Evolutionary conservation across 2,329 filamentous ascomycete species (phyloP).

Genomic region (Fusarium luffae): DNA sequence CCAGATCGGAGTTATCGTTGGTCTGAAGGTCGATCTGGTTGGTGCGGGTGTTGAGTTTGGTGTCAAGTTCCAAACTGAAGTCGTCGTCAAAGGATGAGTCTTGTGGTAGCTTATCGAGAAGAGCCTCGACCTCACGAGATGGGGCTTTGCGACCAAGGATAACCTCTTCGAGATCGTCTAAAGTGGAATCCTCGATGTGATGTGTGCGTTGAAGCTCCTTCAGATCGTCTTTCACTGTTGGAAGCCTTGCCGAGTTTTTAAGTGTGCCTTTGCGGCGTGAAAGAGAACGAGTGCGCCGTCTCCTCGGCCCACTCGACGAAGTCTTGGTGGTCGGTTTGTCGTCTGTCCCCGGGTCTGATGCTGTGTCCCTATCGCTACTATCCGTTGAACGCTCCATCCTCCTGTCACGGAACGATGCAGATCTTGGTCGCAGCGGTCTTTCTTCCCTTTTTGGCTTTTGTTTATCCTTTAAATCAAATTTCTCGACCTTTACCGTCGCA

Average conservation of each 20-base stretch:
- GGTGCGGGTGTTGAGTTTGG: slow-evolving; percentile 42
- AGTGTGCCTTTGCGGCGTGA: slow-evolving; percentile 59
- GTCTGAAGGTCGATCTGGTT: slow-evolving; percentile 38
- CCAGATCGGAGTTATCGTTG: slow-evolving; percentile 53
- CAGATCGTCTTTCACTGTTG: slow-evolving; percentile 67
- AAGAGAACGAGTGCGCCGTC: slow-evolving; percentile 52
- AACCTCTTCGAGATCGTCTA: slow-evolving; percentile 68
- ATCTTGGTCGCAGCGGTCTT: slow-evolving; percentile 22
- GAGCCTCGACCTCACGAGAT: slow-evolving; percentile 40
- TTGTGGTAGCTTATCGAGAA: slow-evolving; percentile 44
- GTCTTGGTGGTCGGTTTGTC: slow-evolving; percentile 39
- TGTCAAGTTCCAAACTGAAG: slow-evolving; percentile 42
- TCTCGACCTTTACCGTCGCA: slow-evolving; percentile 57
- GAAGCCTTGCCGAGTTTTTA: slow-evolving; percentile 64
- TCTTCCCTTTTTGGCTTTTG: slow-evolving; percentile 32
- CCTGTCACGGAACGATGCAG: slow-evolving; percentile 41
- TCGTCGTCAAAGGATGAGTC: slow-evolving; percentile 39
- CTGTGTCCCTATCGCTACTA: slow-evolving; percentile 46
- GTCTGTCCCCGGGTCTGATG: slow-evolving; percentile 49
- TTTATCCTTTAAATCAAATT: slow-evolving; percentile 38
- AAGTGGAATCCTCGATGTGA: slow-evolving; percentile 68
- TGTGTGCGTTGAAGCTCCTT: slow-evolving; percentile 63
- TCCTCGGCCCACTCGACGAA: slow-evolving; percentile 43
- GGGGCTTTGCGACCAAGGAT: slow-evolving; percentile 53
- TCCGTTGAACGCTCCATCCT: slow-evolving; percentile 38